Percentiles rank a stretch among this genome's conserved stretches.
phyloP scores from a whole-genome alignment of 139 green algal species.

The Micromonas pusilla region DNA sequence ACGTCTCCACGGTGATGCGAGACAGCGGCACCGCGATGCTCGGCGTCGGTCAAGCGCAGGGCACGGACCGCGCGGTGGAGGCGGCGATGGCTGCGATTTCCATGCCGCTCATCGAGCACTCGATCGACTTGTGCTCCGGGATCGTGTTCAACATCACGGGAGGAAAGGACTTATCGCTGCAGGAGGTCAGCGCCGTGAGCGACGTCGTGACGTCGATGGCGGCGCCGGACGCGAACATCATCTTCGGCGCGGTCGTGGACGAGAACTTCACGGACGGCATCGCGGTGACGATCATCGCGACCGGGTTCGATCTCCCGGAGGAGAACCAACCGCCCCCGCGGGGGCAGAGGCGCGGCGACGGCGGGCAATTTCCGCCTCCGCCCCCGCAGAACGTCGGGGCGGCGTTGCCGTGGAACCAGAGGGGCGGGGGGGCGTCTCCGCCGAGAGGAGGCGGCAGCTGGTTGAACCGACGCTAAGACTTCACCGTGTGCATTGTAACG shows the following conservation, averaged over 20 bases:
- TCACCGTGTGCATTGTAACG: too few relatives aligned
- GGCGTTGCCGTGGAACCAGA: too few relatives aligned
- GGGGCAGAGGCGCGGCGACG: too few relatives aligned
- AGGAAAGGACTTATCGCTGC: conserved; percentile 82
- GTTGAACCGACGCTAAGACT: too few relatives aligned
- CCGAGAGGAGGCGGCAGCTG: too few relatives aligned
- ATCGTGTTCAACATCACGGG: conserved; percentile 98
- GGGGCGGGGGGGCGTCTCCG: too few relatives aligned
- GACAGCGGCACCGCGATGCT: conserved; percentile 93
- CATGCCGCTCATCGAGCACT: conserved; percentile 88
- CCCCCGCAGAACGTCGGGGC: too few relatives aligned
- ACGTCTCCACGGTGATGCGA: conserved; percentile 92
- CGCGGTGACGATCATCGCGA: conserved; percentile 85
- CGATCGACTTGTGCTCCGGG: conserved; percentile 82
- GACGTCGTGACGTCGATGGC: conserved; percentile 86
- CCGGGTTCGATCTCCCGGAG: conserved; percentile 56
- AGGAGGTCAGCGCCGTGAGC: conserved; percentile 34
- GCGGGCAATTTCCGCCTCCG: too few relatives aligned
- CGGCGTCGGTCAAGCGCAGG: conserved; percentile 52
- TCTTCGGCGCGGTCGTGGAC: conserved; percentile 92
- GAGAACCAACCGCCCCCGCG: background rate
- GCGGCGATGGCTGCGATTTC: conserved; percentile 71
- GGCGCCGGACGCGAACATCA: conserved; percentile 89
- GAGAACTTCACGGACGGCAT: conserved; percentile 46
- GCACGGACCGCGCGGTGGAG: conserved; percentile 59